A percentile compares a stretch with the other conserved stretches of the same genome.
phyloP scores from a whole-genome alignment of 768 basidiomycete genomes.

The Cystobasidium onofrii region DNA sequence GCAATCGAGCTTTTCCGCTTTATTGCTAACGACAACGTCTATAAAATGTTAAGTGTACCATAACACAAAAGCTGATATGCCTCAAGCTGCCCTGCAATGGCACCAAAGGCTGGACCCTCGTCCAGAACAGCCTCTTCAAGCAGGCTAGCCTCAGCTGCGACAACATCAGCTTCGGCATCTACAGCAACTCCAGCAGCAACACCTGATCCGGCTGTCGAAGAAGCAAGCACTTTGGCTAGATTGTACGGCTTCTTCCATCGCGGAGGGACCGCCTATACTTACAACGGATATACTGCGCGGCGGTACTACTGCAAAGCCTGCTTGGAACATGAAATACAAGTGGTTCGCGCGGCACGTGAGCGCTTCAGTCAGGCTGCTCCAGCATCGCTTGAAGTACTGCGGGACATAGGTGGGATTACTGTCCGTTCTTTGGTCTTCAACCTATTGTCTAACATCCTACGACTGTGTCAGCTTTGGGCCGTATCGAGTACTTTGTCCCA shows the following conservation, averaged over 20 bases:
- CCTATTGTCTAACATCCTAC: no score
- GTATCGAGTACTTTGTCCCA: conserved; percentile 9
- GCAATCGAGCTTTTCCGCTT: no score
- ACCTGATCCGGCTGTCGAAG: not conserved
- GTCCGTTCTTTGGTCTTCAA: no score
- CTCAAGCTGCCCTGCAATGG: not conserved
- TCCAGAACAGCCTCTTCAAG: not conserved
- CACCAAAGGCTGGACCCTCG: not conserved
- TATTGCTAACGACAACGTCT: no score
- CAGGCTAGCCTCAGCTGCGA: not conserved
- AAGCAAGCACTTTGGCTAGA: not conserved
- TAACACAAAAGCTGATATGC: not conserved
- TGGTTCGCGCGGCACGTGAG: conserved; percentile 7
- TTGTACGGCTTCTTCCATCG: conserved; percentile 10
- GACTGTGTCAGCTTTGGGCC: conserved; percentile 3
- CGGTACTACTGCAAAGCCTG: conserved; percentile 29
- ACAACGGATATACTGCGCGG: not conserved
- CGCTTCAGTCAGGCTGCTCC: not conserved
- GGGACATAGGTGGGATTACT: not conserved
- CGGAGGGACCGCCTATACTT: not conserved
- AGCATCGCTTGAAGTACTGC: not conserved
- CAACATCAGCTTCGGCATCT: not conserved
- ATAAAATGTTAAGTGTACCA: no score
- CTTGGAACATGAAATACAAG: conserved; percentile 2
- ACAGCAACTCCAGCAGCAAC: not conserved